Base-by-base conservation (phyloP, 805 yeast genomes). In the Blastobotrys chiropterorum region DNA sequence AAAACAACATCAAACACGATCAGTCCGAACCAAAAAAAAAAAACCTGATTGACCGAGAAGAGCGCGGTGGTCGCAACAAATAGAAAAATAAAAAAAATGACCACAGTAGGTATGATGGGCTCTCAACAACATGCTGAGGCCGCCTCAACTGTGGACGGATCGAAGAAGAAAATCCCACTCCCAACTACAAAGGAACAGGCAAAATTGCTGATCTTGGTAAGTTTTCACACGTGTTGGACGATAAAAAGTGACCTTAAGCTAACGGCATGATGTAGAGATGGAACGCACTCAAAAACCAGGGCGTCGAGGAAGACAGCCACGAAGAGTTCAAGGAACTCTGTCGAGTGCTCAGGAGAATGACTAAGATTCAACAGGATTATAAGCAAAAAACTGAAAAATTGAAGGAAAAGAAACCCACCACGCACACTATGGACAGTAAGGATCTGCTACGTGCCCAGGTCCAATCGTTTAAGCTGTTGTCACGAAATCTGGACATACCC, bases 391-490 rank as follows among this genome's bases (percentile, higher is more conserved):
- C 44, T 15, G 54, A 50, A 19, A 45, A 53, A 47, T 53, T 67
- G 21, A 47, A 49, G 34, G 50, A 42, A 19, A 43, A 46, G 44
- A 56, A 64, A 6, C 45, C 22, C 3, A n/a, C 38, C 11, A 42
- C 44, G 14, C 17, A 47, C 40, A 38, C 41, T 3, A 46, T 26
- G 43, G 45, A 49, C 17, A 31, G 41, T 11, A 41, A n/a, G 14
- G 80, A 79, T 53, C 68, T 83, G 31, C 69, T 85, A 50, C 80
- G 82, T 56, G 79, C 82, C 46, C 95, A 86, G 66, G 77, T 85
- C 44, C 82, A 83, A 44, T 87, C 94, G 0, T 81, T 82, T 63
- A 80, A 83, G 64, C 70, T 79, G 52, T 71, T 87, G 44, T 73
- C 81, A 40, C 80, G 81, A 51, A 75, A 72, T 55, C 66, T 78